phyloP scores from a whole-genome alignment of 371 early-diverging fungal genomes.

The Dichotomocladium elegans region DNA sequence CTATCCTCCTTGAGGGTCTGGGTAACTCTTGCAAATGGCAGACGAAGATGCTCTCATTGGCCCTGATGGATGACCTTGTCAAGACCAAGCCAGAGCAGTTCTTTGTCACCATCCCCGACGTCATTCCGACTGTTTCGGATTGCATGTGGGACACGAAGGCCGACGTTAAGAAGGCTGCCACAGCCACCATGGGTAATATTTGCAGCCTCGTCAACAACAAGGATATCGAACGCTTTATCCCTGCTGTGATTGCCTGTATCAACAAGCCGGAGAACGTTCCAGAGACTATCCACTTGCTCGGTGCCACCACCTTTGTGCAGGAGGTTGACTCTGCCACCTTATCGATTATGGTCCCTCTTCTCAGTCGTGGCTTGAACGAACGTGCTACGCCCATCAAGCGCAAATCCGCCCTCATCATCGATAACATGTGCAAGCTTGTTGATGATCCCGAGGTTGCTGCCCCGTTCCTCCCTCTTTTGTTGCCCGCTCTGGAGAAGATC shows the following conservation, averaged over 20 bases:
- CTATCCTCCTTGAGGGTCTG: slow-evolving; percentile 55
- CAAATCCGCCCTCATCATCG: slow-evolving; percentile 79
- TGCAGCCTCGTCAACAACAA: slow-evolving; percentile 58
- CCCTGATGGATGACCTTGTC: slow-evolving; percentile 51
- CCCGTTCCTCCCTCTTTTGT: slow-evolving; percentile 76
- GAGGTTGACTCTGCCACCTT: slow-evolving; percentile 78
- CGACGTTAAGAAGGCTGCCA: slow-evolving; percentile 55
- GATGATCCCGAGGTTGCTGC: slow-evolving; percentile 75
- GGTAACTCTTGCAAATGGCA: slow-evolving; percentile 75
- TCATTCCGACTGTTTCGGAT: slow-evolving; percentile 70
- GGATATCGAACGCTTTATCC: slow-evolving; percentile 64
- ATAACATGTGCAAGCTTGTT: slow-evolving; percentile 85
- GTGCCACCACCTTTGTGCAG: slow-evolving; percentile 74
- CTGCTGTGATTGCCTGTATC: slow-evolving; percentile 59
- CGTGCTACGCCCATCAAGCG: slow-evolving; percentile 65
- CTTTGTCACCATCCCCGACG: slow-evolving; percentile 58
- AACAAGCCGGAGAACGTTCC: slow-evolving; percentile 66
- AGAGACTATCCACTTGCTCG: slow-evolving; percentile 63
- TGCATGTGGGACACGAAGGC: slow-evolving; percentile 73
- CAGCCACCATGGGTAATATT: slow-evolving; percentile 48
- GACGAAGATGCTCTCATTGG: slow-evolving; percentile 63
- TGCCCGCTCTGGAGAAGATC: slow-evolving; percentile 75
- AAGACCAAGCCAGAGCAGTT: slow-evolving; percentile 55
- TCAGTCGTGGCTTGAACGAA: slow-evolving; percentile 71
- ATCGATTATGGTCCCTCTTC: slow-evolving; percentile 82